Percentiles rank a stretch among this genome's conserved stretches.
Conservation (phyloP, 768 basidiomycete species). For the Lentinula edodes region DNA sequence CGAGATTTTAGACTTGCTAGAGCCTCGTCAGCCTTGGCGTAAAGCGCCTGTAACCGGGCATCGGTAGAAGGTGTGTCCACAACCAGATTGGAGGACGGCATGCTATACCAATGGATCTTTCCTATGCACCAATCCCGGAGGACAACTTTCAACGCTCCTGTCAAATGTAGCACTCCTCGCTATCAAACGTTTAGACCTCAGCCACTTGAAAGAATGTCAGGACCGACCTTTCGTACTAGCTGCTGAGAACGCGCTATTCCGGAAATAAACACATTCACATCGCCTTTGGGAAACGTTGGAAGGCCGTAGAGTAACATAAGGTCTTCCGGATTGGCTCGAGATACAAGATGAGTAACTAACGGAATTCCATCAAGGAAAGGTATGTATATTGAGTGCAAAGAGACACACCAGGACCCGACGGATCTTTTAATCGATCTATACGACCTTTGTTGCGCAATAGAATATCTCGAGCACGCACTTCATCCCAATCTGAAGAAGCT, state of each 20-base stretch:
- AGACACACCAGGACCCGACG: slow-evolving; percentile 57
- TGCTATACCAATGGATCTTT: slow-evolving; percentile 67
- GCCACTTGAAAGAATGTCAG: not conserved
- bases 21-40: slow-evolving; percentile 43
- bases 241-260: slow-evolving; percentile 71
- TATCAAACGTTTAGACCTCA: slow-evolving; percentile 21
- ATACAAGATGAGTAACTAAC: slow-evolving; percentile 65
- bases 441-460: slow-evolving; percentile 75
- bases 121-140: slow-evolving; percentile 82
- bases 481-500: slow-evolving; percentile 31
- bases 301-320: slow-evolving; percentile 86
- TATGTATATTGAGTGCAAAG: not conserved
- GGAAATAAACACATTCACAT: slow-evolving; percentile 68
- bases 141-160: slow-evolving; percentile 70
- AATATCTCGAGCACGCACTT: slow-evolving; percentile 60
- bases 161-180: slow-evolving; percentile 69
- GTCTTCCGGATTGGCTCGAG: slow-evolving; percentile 68
- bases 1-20: slow-evolving; percentile 43
- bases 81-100: slow-evolving; percentile 32
- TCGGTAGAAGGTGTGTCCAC: slow-evolving; percentile 9
- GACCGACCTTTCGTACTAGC: slow-evolving; percentile 69
- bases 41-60: slow-evolving; percentile 22
- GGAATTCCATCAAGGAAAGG: not conserved
- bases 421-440: slow-evolving; percentile 82
- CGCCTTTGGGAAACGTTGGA: slow-evolving; percentile 69